These are phyloP conservation scores for Aspergillus pseudotamarii DNA, from an alignment of 2,329 filamentous ascomycete species.

Conservation along the genomic window DNA sequence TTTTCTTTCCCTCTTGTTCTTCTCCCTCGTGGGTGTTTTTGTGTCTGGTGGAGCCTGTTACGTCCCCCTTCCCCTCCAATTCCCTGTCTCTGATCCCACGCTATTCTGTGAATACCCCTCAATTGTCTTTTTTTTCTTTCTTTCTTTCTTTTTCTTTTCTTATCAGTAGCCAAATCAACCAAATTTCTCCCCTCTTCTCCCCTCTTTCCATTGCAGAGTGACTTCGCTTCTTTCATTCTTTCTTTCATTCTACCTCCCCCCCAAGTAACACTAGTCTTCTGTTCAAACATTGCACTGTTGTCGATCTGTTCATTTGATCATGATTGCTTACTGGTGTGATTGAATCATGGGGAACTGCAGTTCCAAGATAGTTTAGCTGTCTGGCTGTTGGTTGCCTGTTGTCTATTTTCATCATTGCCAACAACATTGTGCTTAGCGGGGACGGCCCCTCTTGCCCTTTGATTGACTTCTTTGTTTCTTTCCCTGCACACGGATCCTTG, in stretches of 20 bases:
- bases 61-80: slow-evolving; percentile 21
- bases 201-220: not conserved
- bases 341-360: slow-evolving; percentile 39
- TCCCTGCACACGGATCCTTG: slow-evolving; percentile 17
- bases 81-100: slow-evolving; percentile 17
- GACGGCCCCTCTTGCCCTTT: slow-evolving; percentile 7
- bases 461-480: slow-evolving; percentile 12
- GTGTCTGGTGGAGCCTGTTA: slow-evolving; percentile 5
- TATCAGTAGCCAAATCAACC: not conserved
- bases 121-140: slow-evolving; percentile 7
- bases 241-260: not conserved
- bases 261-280: not conserved
- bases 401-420: not conserved
- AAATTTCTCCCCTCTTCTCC: not conserved
- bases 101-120: slow-evolving; percentile 9
- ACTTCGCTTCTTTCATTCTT: not conserved
- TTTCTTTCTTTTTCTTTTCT: not conserved
- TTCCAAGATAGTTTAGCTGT: slow-evolving; percentile 32
- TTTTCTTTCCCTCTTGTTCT: slow-evolving; percentile 1
- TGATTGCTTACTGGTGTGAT: slow-evolving; percentile 31
- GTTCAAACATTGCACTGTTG: not conserved
- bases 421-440: not conserved
- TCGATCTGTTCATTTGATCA: slow-evolving; percentile 22
- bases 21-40: slow-evolving; percentile 6
- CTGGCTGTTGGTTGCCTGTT: slow-evolving; percentile 23